Conservation (phyloP, 371 early-diverging fungal species). For the Mucor velutinosus region DNA sequence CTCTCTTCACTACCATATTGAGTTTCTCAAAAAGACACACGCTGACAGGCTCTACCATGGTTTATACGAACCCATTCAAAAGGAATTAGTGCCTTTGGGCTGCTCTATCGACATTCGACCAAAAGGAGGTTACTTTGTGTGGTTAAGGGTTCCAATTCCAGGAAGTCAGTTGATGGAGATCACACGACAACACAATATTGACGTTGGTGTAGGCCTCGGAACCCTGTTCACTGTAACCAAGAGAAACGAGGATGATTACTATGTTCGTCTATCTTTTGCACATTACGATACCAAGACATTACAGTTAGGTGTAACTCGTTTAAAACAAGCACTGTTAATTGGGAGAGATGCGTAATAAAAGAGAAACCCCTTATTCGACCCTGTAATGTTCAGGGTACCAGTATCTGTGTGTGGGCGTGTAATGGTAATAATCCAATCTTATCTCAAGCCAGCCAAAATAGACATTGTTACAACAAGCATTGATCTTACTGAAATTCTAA, state of each 20-base stretch:
- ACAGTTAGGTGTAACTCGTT: constrained; percentile 17
- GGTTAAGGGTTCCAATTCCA: constrained; percentile 42
- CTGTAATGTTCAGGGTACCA: neutral
- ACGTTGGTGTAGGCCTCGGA: constrained; percentile 30
- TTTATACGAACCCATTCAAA: constrained; percentile 28
- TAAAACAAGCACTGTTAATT: constrained; percentile 19
- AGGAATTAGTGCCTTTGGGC: constrained; percentile 34
- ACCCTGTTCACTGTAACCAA: constrained; percentile 26
- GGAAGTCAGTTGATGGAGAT: constrained; percentile 16
- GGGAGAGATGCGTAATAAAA: neutral
- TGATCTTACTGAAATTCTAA: neutral
- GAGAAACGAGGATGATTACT: neutral
- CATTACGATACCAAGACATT: constrained; percentile 23
- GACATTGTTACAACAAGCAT: neutral
- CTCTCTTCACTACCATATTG: constrained; percentile 25
- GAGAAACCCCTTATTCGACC: neutral
- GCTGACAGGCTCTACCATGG: constrained; percentile 27
- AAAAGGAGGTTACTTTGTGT: constrained; percentile 48
- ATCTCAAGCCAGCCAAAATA: neutral
- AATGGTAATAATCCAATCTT: neutral
- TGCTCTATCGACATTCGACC: constrained; percentile 27
- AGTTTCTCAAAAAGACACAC: constrained; percentile 12
- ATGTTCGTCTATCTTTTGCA: constrained; percentile 30
- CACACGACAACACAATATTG: constrained; percentile 17
- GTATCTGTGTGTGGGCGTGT: neutral